Evolutionary conservation across 768 basidiomycete species (phyloP).

Genomic region (Pleurotus tuoliensis): DNA sequence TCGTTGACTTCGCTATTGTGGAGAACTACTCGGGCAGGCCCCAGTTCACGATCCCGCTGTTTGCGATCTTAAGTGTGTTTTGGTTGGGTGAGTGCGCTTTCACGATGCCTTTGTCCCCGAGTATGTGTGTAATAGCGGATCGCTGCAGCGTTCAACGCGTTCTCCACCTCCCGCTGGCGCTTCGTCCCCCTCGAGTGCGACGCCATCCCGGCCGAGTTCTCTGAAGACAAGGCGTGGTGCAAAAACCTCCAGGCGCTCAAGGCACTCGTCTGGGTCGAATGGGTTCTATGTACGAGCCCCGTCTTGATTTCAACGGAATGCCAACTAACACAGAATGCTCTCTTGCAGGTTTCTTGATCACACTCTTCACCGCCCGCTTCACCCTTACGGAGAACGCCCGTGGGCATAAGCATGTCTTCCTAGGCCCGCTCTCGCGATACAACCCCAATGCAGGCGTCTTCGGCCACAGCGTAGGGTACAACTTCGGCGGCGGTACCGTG

Average conservation of each 20-base stretch:
- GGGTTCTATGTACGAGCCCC: conserved; percentile 40
- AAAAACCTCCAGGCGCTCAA: conserved; percentile 51
- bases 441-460: conserved; percentile 22
- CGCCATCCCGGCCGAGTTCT: conserved; percentile 37
- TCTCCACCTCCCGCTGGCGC: conserved; percentile 57
- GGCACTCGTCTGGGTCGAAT: conserved; percentile 57
- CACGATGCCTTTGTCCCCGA: not conserved
- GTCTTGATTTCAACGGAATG: too few relatives aligned
- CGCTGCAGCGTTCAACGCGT: conserved; percentile 51
- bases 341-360: conserved; percentile 37
- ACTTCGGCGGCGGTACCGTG: not conserved
- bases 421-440: conserved; percentile 48
- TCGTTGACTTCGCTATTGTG: conserved; percentile 36
- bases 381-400: conserved; percentile 35
- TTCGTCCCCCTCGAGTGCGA: conserved; percentile 44
- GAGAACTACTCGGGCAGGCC: conserved; percentile 44
- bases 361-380: conserved; percentile 39
- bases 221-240: conserved; percentile 49
- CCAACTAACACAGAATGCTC: too few relatives aligned
- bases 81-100: conserved; percentile 45
- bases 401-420: conserved; percentile 51
- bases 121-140: not conserved
- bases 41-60: conserved; percentile 42
- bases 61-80: conserved; percentile 42
- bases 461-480: not conserved